Conservation (phyloP, 2,329 filamentous ascomycete species). For the Arthrobotrys pseudoclavata region DNA sequence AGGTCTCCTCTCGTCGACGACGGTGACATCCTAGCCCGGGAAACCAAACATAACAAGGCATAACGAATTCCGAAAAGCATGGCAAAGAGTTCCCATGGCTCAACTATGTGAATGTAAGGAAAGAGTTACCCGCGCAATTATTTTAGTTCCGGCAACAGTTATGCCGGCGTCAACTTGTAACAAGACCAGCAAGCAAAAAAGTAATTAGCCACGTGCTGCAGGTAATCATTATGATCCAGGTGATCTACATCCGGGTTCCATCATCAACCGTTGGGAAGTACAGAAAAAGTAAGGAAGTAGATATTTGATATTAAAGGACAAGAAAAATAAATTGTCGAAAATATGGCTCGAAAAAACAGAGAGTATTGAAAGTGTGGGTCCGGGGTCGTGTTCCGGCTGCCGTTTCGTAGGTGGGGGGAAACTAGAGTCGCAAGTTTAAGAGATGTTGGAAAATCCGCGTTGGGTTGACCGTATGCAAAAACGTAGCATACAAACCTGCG, state of each 20-base stretch:
- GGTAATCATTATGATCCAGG: constrained; percentile 45
- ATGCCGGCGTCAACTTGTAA: constrained; percentile 56
- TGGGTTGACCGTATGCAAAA: neutral
- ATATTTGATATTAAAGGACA: neutral
- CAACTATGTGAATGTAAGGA: neutral
- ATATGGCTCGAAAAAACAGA: constrained; percentile 7
- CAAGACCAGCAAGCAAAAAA: constrained; percentile 20
- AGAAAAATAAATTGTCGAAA: constrained; percentile 37
- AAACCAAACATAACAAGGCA: neutral
- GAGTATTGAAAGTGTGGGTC: constrained; percentile 39
- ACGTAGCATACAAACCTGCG: constrained; percentile 35
- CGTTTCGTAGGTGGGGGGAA: constrained; percentile 29
- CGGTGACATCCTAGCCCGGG: neutral
- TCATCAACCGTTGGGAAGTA: neutral
- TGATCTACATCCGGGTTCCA: constrained; percentile 42
- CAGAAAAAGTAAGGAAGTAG: neutral
- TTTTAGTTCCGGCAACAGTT: constrained; percentile 54
- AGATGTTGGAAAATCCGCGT: constrained; percentile 56
- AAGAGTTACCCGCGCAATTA: constrained; percentile 9
- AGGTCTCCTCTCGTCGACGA: neutral
- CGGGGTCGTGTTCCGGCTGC: constrained; percentile 53
- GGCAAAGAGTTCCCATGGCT: neutral
- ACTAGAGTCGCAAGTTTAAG: neutral
- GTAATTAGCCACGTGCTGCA: constrained; percentile 53
- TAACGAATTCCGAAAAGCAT: constrained; percentile 5